A percentile compares a stretch with the other conserved stretches of the same genome.
Conservation (phyloP, 2,329 filamentous ascomycete genomes). For the Rhynchosporium agropyri region DNA sequence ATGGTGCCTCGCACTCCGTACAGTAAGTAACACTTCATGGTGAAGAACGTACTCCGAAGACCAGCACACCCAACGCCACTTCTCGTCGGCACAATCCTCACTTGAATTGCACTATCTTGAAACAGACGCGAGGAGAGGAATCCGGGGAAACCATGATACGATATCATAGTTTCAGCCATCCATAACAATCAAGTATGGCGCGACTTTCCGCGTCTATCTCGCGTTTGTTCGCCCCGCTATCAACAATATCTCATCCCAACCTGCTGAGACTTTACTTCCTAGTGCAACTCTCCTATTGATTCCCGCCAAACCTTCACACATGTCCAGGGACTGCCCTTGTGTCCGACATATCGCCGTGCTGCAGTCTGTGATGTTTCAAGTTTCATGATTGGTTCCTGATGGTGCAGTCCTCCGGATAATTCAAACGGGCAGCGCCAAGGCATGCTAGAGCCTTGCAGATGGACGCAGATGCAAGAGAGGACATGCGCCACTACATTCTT, state of each 20-base stretch:
- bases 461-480: constrained; percentile 10
- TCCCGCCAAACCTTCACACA: constrained; percentile 7
- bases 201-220: constrained; percentile 32
- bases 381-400: constrained; percentile 28
- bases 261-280: background rate
- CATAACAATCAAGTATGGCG: constrained; percentile 7
- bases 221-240: constrained; percentile 13
- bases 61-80: background rate
- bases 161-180: background rate
- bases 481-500: constrained; percentile 22
- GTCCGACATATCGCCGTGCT: constrained; percentile 13
- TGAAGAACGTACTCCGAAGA: background rate
- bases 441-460: constrained; percentile 14
- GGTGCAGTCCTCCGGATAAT: constrained; percentile 17
- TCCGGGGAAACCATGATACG: constrained; percentile 3
- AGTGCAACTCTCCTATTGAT: constrained; percentile 15
- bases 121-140: constrained; percentile 5
- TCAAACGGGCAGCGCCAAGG: constrained; percentile 22
- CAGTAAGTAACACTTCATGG: background rate
- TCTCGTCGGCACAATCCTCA: background rate
- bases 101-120: constrained; percentile 2
- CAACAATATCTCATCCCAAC: constrained; percentile 17
- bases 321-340: background rate
- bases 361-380: constrained; percentile 27
- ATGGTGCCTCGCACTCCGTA: too few species aligned